These are phyloP conservation scores for Globisporangium echinulatum DNA, from an alignment of 352 stramenopile species.

Conservation along the genomic window DNA sequence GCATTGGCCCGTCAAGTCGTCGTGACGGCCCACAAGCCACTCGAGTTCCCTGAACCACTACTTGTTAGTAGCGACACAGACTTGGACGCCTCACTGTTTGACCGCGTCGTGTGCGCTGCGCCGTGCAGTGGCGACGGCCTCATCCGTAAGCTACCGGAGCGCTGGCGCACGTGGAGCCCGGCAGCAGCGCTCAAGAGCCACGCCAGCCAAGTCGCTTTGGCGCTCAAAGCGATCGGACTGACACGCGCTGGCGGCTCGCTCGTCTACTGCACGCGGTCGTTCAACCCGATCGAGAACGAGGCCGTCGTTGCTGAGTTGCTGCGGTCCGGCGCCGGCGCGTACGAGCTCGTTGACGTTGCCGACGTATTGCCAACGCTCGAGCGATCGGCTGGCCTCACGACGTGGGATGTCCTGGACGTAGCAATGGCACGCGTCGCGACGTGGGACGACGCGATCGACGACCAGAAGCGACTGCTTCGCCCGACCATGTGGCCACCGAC, in stretches of 20 bases:
- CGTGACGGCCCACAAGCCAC: constrained; percentile 66
- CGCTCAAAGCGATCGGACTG: constrained; percentile 46
- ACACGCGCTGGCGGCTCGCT: constrained; percentile 41
- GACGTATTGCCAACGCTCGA: constrained; percentile 26
- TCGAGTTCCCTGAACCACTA: constrained; percentile 50
- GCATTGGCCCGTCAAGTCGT: constrained; percentile 38
- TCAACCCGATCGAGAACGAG: constrained; percentile 84
- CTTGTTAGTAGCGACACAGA: constrained; percentile 8
- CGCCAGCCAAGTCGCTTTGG: constrained; percentile 76
- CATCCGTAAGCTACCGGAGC: constrained; percentile 71
- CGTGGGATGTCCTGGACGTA: constrained; percentile 59
- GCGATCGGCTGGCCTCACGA: constrained; percentile 29
- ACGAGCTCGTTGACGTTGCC: constrained; percentile 58
- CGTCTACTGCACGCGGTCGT: constrained; percentile 72
- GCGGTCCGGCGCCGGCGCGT: constrained; percentile 35
- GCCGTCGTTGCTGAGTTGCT: constrained; percentile 76
- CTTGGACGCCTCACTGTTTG: constrained; percentile 35
- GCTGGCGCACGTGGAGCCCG: constrained; percentile 73
- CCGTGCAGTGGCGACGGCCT: constrained; percentile 79
- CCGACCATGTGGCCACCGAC: constrained; percentile 83
- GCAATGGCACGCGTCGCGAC: constrained; percentile 33
- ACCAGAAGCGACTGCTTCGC: constrained; percentile 47
- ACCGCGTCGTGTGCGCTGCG: constrained; percentile 68
- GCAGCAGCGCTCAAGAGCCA: constrained; percentile 44
- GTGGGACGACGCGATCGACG: constrained; percentile 45